These are phyloP conservation scores for Dendrothele bispora DNA, from an alignment of 768 basidiomycete species.

Conservation along the genomic window DNA sequence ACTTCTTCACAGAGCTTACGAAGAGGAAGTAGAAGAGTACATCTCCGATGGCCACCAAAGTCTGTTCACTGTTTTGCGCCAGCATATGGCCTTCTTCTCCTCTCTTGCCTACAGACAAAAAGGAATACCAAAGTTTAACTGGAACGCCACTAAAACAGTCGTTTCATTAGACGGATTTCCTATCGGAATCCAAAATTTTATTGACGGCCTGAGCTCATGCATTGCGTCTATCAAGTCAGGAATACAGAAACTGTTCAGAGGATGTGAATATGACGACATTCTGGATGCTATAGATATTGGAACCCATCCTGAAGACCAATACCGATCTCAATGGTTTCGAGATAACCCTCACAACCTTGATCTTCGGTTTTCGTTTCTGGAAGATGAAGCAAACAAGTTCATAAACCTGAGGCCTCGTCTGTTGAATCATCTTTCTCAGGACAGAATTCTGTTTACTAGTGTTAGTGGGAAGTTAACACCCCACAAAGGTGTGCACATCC, in stretches of 20 bases:
- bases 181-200: neutral
- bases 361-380: neutral
- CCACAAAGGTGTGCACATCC: neutral
- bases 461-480: neutral
- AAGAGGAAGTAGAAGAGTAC: neutral
- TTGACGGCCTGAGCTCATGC: neutral
- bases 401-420: neutral
- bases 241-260: neutral
- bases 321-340: neutral
- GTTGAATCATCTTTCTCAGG: neutral
- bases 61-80: neutral
- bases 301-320: neutral
- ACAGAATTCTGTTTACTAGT: neutral
- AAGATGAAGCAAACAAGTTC: neutral
- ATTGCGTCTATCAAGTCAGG: neutral
- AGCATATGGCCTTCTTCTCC: neutral
- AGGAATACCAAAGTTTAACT: neutral
- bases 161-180: constrained; percentile 1
- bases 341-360: neutral
- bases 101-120: neutral
- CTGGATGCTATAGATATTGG: neutral
- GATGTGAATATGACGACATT: neutral
- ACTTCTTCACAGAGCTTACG: neutral
- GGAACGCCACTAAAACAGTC: neutral
- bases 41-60: neutral